Evolutionary conservation across 1,284 basidiomycete genomes (phyloP), one percentile per base, ranked within the genome.

Genomic region (Schizophyllum amplum): DNA sequence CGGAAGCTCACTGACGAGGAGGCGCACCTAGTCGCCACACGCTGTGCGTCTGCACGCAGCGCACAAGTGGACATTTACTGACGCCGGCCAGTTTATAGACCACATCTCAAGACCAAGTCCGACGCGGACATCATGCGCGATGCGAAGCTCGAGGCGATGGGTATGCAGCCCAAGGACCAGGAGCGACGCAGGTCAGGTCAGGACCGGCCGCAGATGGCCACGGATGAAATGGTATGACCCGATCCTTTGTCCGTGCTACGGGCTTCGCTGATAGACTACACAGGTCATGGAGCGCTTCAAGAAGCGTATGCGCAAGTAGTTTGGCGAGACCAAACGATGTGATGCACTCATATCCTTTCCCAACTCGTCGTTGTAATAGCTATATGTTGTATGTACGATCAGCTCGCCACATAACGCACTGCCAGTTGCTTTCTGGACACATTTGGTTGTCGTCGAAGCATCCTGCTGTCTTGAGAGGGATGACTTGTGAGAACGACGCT

Each of bases 211-310:
- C 89, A 94, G 65, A 85, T 86, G 78, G 93, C 94, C 2, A 97
- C 93, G 1, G 95, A 98, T 64, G 93, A 97, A 66, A 69, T 88
- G 69, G 94, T 94, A 59, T 64, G 75, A 64, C 23, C 5, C 48
- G 21, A 53, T 51, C 6, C 52, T 22, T 51, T 57, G 22, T 42
- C 42, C 47, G 47, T 52, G 50, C 50, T 47, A 50, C 58, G 53
- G 51, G 57, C 13, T 33, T 55, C 52, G 57, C 26, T 60, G 24
- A 56, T 25, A 20, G 20, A 15, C 42, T 33, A 49, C 54, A 15
- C 63, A 90, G 87, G 87, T 89, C 56, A 89, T 92, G 88, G 87
- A 90, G 68, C 82, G 89, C 20, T 92, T 92, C 75, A 92, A 91
- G 75, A 92, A 92, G 69, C 75, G 89, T 27, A 91, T 92, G 87